Conservation (phyloP, 352 stramenopile genomes). For the Pythium aquatile region DNA sequence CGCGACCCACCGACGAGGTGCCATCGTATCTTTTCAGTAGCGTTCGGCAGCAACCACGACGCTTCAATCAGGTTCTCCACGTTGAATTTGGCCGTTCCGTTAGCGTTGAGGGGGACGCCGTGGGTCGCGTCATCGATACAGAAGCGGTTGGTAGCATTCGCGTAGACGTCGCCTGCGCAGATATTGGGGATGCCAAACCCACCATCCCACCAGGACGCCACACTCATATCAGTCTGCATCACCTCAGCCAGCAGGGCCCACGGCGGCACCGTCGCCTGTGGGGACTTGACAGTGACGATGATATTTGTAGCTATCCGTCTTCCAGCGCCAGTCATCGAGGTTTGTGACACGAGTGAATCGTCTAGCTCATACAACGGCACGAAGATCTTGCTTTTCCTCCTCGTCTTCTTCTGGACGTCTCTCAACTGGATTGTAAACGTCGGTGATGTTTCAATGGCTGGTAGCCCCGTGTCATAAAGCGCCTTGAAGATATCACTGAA, state of each 20-base stretch:
- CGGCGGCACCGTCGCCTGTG: conserved; percentile 49
- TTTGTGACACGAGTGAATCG: not conserved
- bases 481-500: conserved; percentile 47
- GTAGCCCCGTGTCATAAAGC: conserved; percentile 42
- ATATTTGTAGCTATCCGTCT: conserved; percentile 14
- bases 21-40: conserved; percentile 50
- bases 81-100: conserved; percentile 66
- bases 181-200: conserved; percentile 71
- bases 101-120: conserved; percentile 35
- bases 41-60: conserved; percentile 37
- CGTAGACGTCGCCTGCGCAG: conserved; percentile 66
- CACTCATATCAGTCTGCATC: conserved; percentile 63
- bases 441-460: conserved; percentile 21
- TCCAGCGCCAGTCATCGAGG: not conserved
- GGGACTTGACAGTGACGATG: conserved; percentile 56
- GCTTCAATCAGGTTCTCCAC: conserved; percentile 78
- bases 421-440: conserved; percentile 27
- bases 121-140: conserved; percentile 48
- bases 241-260: conserved; percentile 61
- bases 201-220: conserved; percentile 79
- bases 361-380: not conserved
- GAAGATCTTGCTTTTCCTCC: not conserved
- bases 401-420: not conserved
- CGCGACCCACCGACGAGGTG: conserved; percentile 56
- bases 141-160: conserved; percentile 41